Conservation (phyloP, 2,329 filamentous ascomycete species). For the Colletotrichum euphorbiae region DNA sequence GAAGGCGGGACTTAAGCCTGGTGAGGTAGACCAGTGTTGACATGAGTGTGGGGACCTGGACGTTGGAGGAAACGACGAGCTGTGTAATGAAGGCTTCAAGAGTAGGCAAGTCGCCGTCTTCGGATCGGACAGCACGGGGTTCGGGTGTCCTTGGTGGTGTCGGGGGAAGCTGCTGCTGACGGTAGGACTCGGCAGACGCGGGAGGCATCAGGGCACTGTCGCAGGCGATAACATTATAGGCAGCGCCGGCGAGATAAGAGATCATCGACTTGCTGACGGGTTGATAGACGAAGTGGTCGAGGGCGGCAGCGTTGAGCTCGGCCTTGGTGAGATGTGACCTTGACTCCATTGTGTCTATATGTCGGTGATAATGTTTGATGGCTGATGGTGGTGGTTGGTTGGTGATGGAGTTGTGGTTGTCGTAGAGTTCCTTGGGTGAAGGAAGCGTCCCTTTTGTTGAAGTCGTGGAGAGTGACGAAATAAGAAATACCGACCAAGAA, state of each 20-base stretch:
- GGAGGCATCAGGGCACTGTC: slow-evolving; percentile 70
- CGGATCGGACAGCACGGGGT: slow-evolving; percentile 57
- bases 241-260: slow-evolving; percentile 78
- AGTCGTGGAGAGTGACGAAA: slow-evolving; percentile 35
- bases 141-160: slow-evolving; percentile 64
- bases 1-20: slow-evolving; percentile 84
- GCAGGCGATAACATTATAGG: slow-evolving; percentile 83
- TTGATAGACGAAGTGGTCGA: slow-evolving; percentile 84
- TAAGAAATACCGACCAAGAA: slow-evolving; percentile 3
- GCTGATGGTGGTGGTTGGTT: slow-evolving; percentile 42
- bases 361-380: slow-evolving; percentile 45
- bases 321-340: slow-evolving; percentile 58
- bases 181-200: slow-evolving; percentile 51
- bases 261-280: slow-evolving; percentile 84
- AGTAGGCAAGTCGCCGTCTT: slow-evolving; percentile 74
- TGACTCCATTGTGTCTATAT: slow-evolving; percentile 59
- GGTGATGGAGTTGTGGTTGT: slow-evolving; percentile 41
- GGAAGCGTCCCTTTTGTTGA: slow-evolving; percentile 43
- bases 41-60: slow-evolving; percentile 98
- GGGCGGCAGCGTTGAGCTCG: slow-evolving; percentile 77
- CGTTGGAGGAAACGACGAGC: slow-evolving; percentile 91
- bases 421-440: slow-evolving; percentile 44
- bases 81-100: slow-evolving; percentile 93
- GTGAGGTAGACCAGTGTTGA: slow-evolving; percentile 93
- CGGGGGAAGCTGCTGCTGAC: slow-evolving; percentile 52